phyloP scores from a whole-genome alignment of 2,329 filamentous ascomycete species.

The Microsporum audouinii region DNA sequence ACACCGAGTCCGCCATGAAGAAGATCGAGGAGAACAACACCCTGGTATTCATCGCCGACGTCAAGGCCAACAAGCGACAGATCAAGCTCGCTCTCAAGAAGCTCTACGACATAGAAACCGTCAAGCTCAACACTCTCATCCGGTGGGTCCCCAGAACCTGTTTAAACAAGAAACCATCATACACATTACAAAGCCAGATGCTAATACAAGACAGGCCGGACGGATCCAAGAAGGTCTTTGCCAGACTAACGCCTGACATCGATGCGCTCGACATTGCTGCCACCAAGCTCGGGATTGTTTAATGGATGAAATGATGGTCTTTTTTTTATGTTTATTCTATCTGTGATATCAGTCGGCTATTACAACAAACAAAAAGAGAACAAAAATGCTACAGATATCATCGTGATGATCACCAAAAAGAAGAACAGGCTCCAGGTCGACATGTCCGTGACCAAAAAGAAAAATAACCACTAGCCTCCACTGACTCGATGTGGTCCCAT shows the following conservation, averaged over 20 bases:
- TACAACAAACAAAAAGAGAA: neutral
- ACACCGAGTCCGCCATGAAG: slow-evolving; percentile 99
- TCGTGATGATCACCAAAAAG: neutral
- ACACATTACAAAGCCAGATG: neutral
- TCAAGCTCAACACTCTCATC: slow-evolving; percentile 99
- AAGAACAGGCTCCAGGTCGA: neutral
- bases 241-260: slow-evolving; percentile 87
- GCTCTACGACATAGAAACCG: slow-evolving; percentile 93
- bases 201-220: slow-evolving; percentile 54
- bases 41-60: slow-evolving; percentile 90
- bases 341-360: slow-evolving; percentile 11
- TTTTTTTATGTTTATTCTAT: slow-evolving; percentile 9
- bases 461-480: no score
- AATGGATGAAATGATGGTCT: slow-evolving; percentile 27
- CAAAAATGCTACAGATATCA: neutral
- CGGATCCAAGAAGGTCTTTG: slow-evolving; percentile 97
- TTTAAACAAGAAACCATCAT: neutral
- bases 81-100: slow-evolving; percentile 98
- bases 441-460: no score
- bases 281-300: slow-evolving; percentile 97
- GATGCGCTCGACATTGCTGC: slow-evolving; percentile 98
- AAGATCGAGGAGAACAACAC: slow-evolving; percentile 99
- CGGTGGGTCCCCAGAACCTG: slow-evolving; percentile 48
- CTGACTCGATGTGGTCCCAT: no score
- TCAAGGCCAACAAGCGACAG: slow-evolving; percentile 99